Percentiles rank a stretch among this genome's conserved stretches.
These are phyloP conservation scores for Paramecium sexaurelia DNA, from an alignment of 73 alveolate species.

Conservation along the genomic window DNA sequence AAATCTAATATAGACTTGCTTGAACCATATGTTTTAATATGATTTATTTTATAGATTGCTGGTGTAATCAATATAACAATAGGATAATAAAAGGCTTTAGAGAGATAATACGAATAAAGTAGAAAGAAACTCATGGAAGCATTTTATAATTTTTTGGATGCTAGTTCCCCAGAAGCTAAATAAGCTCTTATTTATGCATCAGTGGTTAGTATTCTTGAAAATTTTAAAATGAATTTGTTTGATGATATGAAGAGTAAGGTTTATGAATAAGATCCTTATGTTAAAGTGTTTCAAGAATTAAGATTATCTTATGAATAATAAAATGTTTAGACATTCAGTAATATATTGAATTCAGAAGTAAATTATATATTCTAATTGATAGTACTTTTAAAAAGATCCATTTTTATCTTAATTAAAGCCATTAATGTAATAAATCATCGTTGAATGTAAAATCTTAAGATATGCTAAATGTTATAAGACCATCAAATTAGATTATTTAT, in stretches of 20 bases:
- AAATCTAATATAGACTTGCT: not conserved
- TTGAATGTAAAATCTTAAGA: not conserved
- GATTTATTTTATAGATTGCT: not conserved
- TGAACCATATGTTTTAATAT: not conserved
- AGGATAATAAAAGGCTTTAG: conserved; percentile 27
- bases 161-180: conserved; percentile 1
- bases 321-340: not conserved
- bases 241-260: conserved; percentile 51
- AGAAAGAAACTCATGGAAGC: conserved; percentile 46
- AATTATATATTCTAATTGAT: not conserved
- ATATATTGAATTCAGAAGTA: not conserved
- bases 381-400: not conserved
- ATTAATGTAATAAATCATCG: not conserved
- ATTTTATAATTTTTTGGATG: not conserved
- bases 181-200: not conserved
- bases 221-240: conserved; percentile 19
- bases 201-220: conserved; percentile 46
- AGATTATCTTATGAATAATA: conserved; percentile 43
- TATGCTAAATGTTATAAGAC: conserved; percentile 29
- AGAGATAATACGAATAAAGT: conserved; percentile 17
- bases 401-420: not conserved
- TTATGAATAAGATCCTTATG: conserved; percentile 17
- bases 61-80: conserved; percentile 8
- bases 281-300: not conserved
- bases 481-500: not conserved